A percentile compares a stretch with the other conserved stretches of the same genome.
These are phyloP conservation scores for Phyllosticta citribraziliensis DNA, from an alignment of 2,329 filamentous ascomycete genomes.

Conservation along the genomic window DNA sequence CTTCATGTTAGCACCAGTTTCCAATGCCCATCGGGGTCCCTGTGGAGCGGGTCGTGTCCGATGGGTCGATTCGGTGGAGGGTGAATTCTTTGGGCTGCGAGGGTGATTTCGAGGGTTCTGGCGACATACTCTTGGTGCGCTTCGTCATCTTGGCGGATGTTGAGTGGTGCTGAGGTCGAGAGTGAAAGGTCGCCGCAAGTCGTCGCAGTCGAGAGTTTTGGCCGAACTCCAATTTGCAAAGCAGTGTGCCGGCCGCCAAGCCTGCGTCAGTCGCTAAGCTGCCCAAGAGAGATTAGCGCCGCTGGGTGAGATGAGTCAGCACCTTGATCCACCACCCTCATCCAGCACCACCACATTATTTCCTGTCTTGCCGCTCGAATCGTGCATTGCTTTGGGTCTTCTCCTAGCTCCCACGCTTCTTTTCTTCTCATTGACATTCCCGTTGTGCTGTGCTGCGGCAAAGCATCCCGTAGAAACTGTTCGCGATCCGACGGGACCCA, in stretches of 20 bases:
- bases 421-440: neutral
- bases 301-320: neutral
- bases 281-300: neutral
- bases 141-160: conserved; percentile 46
- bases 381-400: neutral
- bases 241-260: conserved; percentile 5
- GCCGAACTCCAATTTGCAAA: conserved; percentile 4
- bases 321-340: neutral
- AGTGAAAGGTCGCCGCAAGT: conserved; percentile 4
- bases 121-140: conserved; percentile 21
- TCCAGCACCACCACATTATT: neutral
- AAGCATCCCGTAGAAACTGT: neutral
- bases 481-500: neutral
- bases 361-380: no score
- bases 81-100: neutral
- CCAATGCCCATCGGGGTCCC: neutral
- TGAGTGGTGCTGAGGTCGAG: conserved; percentile 3
- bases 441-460: neutral
- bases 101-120: neutral
- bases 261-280: conserved; percentile 4
- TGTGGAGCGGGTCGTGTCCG: neutral
- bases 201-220: conserved; percentile 8
- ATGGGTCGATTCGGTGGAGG: neutral
- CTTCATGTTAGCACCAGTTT: neutral
- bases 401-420: neutral